These are phyloP conservation scores for Lichtheimia ornata DNA, from an alignment of 371 early-diverging fungal genomes.

Conservation along the genomic window DNA sequence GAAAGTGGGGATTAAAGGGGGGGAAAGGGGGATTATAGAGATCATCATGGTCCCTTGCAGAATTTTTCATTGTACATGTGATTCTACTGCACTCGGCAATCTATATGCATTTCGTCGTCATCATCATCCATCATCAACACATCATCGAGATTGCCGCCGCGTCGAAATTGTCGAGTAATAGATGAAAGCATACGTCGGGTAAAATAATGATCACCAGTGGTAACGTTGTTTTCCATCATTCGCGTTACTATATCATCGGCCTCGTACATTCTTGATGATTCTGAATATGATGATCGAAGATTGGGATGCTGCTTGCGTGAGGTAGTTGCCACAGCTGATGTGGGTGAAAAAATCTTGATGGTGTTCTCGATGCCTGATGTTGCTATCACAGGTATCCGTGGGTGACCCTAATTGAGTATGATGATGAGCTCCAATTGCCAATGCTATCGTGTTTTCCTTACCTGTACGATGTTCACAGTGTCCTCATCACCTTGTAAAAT, in stretches of 20 bases:
- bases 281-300: slow-evolving; percentile 25
- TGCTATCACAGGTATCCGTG: slow-evolving; percentile 48
- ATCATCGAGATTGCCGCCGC: neutral
- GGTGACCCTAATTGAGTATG: slow-evolving; percentile 42
- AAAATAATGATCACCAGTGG: slow-evolving; percentile 16
- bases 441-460: slow-evolving; percentile 1
- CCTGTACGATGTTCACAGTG: slow-evolving; percentile 63
- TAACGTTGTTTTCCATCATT: slow-evolving; percentile 25
- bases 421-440: neutral
- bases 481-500: slow-evolving; percentile 67
- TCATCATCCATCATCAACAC: slow-evolving; percentile 5
- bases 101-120: slow-evolving; percentile 5
- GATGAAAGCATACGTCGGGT: slow-evolving; percentile 31
- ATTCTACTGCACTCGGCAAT: slow-evolving; percentile 10
- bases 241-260: slow-evolving; percentile 25
- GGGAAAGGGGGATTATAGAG: too few species aligned
- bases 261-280: slow-evolving; percentile 39
- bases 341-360: slow-evolving; percentile 70
- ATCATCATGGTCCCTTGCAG: too few species aligned
- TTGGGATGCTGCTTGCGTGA: slow-evolving; percentile 30
- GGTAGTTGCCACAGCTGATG: slow-evolving; percentile 28
- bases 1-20: too few species aligned
- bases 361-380: slow-evolving; percentile 76
- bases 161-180: slow-evolving; percentile 13
- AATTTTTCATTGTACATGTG: too few species aligned